Percentiles rank a stretch among this genome's conserved stretches.
Evolutionary conservation across 495 filamentous ascomycete genomes (phyloP).

Genomic region (Hypoxylon crocopeplum): DNA sequence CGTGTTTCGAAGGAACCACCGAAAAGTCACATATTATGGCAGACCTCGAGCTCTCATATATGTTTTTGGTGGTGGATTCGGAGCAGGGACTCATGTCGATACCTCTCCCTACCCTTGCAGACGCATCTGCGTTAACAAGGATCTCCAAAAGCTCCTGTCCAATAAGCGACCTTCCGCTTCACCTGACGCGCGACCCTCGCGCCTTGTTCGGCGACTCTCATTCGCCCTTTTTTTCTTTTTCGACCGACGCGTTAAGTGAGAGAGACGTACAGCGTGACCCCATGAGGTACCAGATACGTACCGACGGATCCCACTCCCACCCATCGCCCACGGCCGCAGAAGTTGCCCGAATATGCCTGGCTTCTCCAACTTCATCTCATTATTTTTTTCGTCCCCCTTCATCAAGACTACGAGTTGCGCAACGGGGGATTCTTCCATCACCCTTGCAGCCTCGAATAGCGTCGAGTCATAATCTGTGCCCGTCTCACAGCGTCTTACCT

Average conservation of each 20-base stretch:
- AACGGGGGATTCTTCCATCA: conserved; percentile 14
- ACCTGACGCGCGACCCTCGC: conserved; percentile 28
- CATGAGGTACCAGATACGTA: conserved; percentile 22
- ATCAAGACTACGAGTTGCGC: conserved; percentile 2
- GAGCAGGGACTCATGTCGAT: conserved; percentile 13
- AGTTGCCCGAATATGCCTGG: not conserved
- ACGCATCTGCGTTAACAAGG: conserved; percentile 40
- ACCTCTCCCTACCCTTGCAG: conserved; percentile 19
- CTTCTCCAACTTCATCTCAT: conserved; percentile 22
- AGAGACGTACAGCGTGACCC: conserved; percentile 4
- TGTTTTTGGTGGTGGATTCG: conserved; percentile 19
- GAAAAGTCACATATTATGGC: conserved; percentile 15
- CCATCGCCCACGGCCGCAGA: not conserved
- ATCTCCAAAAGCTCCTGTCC: conserved; percentile 42
- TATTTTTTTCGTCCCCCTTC: conserved; percentile 5
- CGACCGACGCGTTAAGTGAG: conserved; percentile 40
- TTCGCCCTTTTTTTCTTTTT: conserved; percentile 36
- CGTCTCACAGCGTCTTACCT: conserved; percentile 32
- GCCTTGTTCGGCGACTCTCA: conserved; percentile 21
- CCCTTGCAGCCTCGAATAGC: conserved; percentile 22
- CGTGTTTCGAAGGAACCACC: conserved; percentile 9
- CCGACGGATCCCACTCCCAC: not conserved
- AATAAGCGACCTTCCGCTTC: conserved; percentile 44
- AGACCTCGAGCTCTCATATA: conserved; percentile 10
- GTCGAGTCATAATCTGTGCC: conserved; percentile 35